These are phyloP conservation scores for Alternaria tenuissima DNA, from an alignment of 2,329 filamentous ascomycete genomes.

Conservation along the genomic window DNA sequence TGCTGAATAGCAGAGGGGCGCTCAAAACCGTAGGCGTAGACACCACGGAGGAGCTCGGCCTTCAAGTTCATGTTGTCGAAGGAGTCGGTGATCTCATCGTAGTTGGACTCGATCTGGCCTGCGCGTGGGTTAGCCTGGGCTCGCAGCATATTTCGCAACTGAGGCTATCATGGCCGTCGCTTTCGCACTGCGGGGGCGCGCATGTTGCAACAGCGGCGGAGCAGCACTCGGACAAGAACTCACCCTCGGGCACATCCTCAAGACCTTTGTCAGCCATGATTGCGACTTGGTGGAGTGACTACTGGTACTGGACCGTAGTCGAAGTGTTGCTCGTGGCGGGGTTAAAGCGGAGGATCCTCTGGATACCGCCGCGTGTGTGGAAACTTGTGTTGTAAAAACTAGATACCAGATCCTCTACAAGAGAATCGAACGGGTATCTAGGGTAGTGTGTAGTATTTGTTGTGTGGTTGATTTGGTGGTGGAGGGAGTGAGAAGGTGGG, in stretches of 20 bases:
- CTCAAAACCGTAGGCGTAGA: constrained; percentile 99
- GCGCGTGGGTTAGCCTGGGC: constrained; percentile 41
- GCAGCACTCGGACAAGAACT: constrained; percentile 54
- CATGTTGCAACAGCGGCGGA: constrained; percentile 9
- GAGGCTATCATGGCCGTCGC: constrained; percentile 14
- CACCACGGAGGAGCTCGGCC: constrained; percentile 95
- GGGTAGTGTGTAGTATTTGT: constrained; percentile 38
- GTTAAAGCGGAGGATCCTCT: constrained; percentile 53
- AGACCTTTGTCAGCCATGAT: constrained; percentile 99
- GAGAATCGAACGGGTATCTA: constrained; percentile 58
- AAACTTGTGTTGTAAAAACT: constrained; percentile 47
- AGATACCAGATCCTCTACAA: constrained; percentile 58
- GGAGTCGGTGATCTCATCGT: constrained; percentile 99
- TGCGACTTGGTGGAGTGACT: constrained; percentile 71
- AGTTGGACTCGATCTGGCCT: constrained; percentile 99
- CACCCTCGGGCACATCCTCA: constrained; percentile 96
- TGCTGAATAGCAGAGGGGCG: constrained; percentile 99
- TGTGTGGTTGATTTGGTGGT: constrained; percentile 37
- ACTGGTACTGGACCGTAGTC: constrained; percentile 70
- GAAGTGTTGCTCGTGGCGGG: constrained; percentile 49
- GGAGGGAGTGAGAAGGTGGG: constrained; percentile 37
- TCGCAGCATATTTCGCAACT: constrained; percentile 5
- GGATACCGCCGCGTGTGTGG: constrained; percentile 50
- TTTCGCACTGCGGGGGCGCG: constrained; percentile 22
- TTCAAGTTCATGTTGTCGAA: constrained; percentile 99